Base-by-base conservation (phyloP, 306 rosid species). In the Macrotyloma uniflorum region DNA sequence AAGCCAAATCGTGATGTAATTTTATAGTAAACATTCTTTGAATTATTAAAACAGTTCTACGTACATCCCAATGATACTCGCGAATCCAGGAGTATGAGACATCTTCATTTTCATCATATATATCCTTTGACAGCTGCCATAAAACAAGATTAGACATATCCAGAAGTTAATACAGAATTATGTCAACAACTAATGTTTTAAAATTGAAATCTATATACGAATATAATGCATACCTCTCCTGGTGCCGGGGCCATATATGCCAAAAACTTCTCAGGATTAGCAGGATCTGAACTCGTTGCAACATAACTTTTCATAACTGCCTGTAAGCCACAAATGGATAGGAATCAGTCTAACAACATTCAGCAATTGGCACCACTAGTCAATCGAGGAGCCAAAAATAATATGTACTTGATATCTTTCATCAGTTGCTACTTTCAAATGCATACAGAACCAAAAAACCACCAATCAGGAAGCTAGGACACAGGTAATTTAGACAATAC, bases 241-340 rank as follows among this genome's bases (percentile, higher is more conserved):
- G 88, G 96, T 81, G 97, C 68, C 59, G 99, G 99, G 63, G 87
- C 91, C 97, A 96, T 88, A 87, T 96, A 93, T 8, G 98, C 98
- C 85, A 96, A 85, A 91, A 93, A 96, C 71, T 90, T 94, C 84
- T 94, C 98, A 8, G 96, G 90, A 80, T 95, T 91, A 50, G 85
- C 85, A 15, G 91, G 89, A 84, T 90, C 99, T 30, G 88, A 72
- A 42, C 97, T 83, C 3, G 90, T 67, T 51, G 90, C 88, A 79
- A 78, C 88, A 53, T 93, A 96, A 83, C 98, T 96, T 87, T 93
- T 96, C 91, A 96, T 84, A 69, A 96, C 69, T 24, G 99, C 99
- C 99, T 96, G 96, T 24, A 70, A 69, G 16, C 23, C 58, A 83
- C 58, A 76, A 76, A 74, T 59, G 36, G 69, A 26, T 76, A 32